Conservation (phyloP, 768 basidiomycete genomes). For the Rhizopogon sp. region DNA sequence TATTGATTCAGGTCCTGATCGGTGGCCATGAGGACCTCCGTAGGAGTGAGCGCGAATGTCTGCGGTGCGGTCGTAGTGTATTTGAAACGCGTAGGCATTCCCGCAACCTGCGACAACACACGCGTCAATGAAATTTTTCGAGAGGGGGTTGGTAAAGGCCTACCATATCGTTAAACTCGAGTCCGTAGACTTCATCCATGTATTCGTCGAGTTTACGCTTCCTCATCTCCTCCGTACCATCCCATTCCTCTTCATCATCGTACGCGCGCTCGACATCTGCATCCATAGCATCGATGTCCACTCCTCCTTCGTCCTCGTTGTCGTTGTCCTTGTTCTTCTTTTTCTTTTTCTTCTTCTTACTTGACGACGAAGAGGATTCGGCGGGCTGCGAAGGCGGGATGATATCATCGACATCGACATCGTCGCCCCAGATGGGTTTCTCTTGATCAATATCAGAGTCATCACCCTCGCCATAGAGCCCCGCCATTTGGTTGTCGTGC, state of each 20-base stretch:
- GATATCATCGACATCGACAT: slow-evolving; percentile 78
- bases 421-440: slow-evolving; percentile 91
- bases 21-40: slow-evolving; percentile 86
- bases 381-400: slow-evolving; percentile 28
- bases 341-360: slow-evolving; percentile 43
- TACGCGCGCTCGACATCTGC: slow-evolving; percentile 54
- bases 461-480: slow-evolving; percentile 57
- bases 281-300: slow-evolving; percentile 43
- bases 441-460: slow-evolving; percentile 37
- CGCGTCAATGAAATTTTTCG: background rate
- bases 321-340: slow-evolving; percentile 30
- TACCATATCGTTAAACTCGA: slow-evolving; percentile 97
- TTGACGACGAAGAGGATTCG: slow-evolving; percentile 22
- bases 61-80: slow-evolving; percentile 69
- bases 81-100: slow-evolving; percentile 88
- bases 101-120: slow-evolving; percentile 35
- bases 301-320: slow-evolving; percentile 45
- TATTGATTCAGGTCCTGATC: slow-evolving; percentile 93
- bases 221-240: slow-evolving; percentile 87
- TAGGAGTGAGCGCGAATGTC: slow-evolving; percentile 66
- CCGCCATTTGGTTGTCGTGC: slow-evolving; percentile 81
- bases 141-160: slow-evolving; percentile 20
- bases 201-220: slow-evolving; percentile 80
- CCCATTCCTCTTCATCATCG: slow-evolving; percentile 64
- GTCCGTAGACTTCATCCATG: slow-evolving; percentile 84